These are phyloP conservation scores for Acacia confusa DNA, from an alignment of 306 rosid species.

Conservation along the genomic window DNA sequence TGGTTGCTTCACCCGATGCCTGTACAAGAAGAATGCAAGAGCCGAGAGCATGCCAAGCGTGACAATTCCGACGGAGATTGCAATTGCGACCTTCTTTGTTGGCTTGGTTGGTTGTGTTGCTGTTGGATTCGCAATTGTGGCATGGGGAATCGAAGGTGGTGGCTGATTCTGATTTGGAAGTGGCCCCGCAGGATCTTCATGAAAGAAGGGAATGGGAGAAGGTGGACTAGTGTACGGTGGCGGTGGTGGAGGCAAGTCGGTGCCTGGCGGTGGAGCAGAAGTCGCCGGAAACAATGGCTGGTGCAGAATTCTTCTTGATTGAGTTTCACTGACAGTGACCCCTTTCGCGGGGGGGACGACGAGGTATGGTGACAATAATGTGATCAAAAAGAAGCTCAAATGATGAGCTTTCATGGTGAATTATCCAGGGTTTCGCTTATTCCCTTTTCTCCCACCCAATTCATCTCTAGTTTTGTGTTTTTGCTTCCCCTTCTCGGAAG, in stretches of 20 bases:
- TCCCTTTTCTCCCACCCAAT: constrained; percentile 42
- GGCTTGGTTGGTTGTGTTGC: constrained; percentile 72
- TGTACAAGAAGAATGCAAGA: constrained; percentile 77
- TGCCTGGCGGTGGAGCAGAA: constrained; percentile 64
- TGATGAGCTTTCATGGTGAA: constrained; percentile 55
- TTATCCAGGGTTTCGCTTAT: constrained; percentile 32
- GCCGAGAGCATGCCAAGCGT: constrained; percentile 95
- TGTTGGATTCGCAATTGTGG: constrained; percentile 58
- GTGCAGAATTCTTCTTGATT: constrained; percentile 67
- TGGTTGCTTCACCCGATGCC: constrained; percentile 72
- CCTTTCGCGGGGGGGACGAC: constrained; percentile 20
- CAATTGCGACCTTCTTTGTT: constrained; percentile 76
- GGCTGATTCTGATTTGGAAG: constrained; percentile 59
- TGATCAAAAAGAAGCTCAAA: constrained; percentile 38
- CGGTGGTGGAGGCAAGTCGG: constrained; percentile 40
- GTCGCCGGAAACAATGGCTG: constrained; percentile 75
- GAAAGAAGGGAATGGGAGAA: constrained; percentile 69
- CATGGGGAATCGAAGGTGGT: constrained; percentile 40
- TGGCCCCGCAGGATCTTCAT: constrained; percentile 58
- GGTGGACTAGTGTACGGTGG: constrained; percentile 42
- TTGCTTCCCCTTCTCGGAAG: constrained; percentile 23
- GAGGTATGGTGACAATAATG: constrained; percentile 31
- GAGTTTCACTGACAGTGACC: constrained; percentile 18
- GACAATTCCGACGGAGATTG: constrained; percentile 83
- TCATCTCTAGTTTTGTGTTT: constrained; percentile 47